Percentiles rank a stretch among this genome's conserved stretches.
Conservation (phyloP, 768 basidiomycete genomes). For the Amanita pseudoporphyria region DNA sequence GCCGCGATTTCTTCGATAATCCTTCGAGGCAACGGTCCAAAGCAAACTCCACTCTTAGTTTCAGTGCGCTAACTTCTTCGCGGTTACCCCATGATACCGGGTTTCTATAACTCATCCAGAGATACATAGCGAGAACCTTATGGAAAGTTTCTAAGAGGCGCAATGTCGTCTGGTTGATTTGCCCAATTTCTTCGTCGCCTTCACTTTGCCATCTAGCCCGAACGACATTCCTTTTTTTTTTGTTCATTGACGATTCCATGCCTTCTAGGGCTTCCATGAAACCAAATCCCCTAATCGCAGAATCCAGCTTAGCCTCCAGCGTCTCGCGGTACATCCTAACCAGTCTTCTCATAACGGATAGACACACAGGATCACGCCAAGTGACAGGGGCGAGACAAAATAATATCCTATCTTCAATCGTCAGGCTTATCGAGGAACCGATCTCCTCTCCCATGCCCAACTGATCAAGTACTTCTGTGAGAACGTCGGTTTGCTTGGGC, state of each 20-base stretch:
- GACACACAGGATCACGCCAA: slow-evolving; percentile 32
- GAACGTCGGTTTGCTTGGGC: neutral
- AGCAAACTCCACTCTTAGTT: slow-evolving; percentile 51
- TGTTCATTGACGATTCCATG: slow-evolving; percentile 21
- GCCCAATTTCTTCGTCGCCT: neutral
- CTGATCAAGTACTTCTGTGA: neutral
- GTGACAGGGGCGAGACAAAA: slow-evolving; percentile 45
- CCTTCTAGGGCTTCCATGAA: slow-evolving; percentile 32
- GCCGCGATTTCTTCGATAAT: neutral
- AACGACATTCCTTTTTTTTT: neutral
- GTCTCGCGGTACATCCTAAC: slow-evolving; percentile 30
- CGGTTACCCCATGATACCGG: slow-evolving; percentile 58
- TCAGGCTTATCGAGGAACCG: slow-evolving; percentile 23
- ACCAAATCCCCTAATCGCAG: slow-evolving; percentile 23
- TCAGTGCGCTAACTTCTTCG: slow-evolving; percentile 38
- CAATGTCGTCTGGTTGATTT: slow-evolving; percentile 14
- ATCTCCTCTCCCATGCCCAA: slow-evolving; percentile 19
- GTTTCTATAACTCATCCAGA: slow-evolving; percentile 76
- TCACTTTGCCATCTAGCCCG: neutral
- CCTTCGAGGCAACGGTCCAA: slow-evolving; percentile 43
- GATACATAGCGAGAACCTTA: slow-evolving; percentile 64
- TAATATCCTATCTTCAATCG: slow-evolving; percentile 32
- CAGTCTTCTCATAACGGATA: slow-evolving; percentile 27
- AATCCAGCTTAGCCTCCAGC: slow-evolving; percentile 32
- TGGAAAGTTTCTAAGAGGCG: slow-evolving; percentile 61